Evolutionary conservation across 495 filamentous ascomycete genomes (phyloP), one percentile per base, ranked within the genome.

Genomic region (Neurospora sp.): DNA sequence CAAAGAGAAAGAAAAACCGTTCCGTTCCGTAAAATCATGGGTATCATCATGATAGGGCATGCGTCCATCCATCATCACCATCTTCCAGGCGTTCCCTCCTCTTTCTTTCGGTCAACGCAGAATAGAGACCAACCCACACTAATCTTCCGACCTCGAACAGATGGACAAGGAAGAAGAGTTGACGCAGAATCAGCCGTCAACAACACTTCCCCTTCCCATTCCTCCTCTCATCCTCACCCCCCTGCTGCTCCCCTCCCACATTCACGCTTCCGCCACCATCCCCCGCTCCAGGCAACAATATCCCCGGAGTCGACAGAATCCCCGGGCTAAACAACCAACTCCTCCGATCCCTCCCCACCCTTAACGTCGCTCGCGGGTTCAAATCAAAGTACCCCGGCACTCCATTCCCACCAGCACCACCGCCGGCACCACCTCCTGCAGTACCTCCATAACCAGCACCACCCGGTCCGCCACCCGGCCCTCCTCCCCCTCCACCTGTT

Each of bases 331-430:
- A 85, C 35, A 91, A 75, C 90, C 90, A 92, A 76, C 89, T 90
- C 69, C 88, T 79, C 69, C 90, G 79, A 77, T 92, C 90, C 73
- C 86, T 84, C 4, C 89, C 89, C 4, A 91, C 86, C 39, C 89
- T 82, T 74, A 92, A 90, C 71, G 88, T 90, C 1, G 88, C 89
- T 40, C 85, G 79, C 0, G 78, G 78, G 72, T 82, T 86, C 23
- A 71, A 79, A 73, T 86, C 86, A 76, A 87, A 87, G 75, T 86
- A 88, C 12, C 83, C 81, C 37, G 77, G 79, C 12, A 69, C 72
- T 18, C 71, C 77, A 1, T 78, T 81, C 16, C 71, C 75, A 16
- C 73, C 73, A 7, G 62, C 70, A 31, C 42, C 48, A 46, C 74
- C 70, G 10, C 35, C 41, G 0, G 72, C 66, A n/a, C 23, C 41